Evolutionary conservation across 371 early-diverging fungal species (phyloP), one percentile per base, ranked within the genome.

Genomic region (Mucor lusitanicus): DNA sequence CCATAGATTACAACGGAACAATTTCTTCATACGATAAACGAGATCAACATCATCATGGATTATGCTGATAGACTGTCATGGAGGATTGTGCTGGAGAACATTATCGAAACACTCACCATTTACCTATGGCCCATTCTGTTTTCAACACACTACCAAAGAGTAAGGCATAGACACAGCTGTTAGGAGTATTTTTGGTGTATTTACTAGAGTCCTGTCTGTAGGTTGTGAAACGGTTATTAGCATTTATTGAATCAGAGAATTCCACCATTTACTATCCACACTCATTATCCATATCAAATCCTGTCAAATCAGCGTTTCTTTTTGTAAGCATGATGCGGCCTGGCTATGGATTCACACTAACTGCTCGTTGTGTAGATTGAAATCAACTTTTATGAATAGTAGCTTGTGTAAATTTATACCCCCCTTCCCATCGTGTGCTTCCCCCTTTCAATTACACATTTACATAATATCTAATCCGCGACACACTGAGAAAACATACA

Each of bases 111-210:
- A 35, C 53, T 80, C 25, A 81, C 80, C 8, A 74, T 84, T 15
- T 84, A 84, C 40, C 57, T 73, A 2, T 84, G 80, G 84, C 82
- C 84, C 7, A 56, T 84, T 12, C 57, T 81, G 7, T 76, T 79
- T 59, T 72, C 80, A 6, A 78, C 80, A 1, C 73, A 84, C 64
- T 81, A 84, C 67, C 82, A 81, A 71, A 75, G 76, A 59, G 83
- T 80, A 74, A 75, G 46, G 25, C 19, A 13, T 23, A 23, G 8
- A 50, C 37, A 37, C 13, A 11, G 11, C 19, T 23, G 9, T 19
- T 19, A 19, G 44, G 19, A 19, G 13, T 1, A 5, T 23, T n/a
- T 25, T 46, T 57, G 44, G 21, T 57, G 37, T 19, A 32, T 58
- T 21, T 0, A 30, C 32, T 58, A 32, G 3, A n/a, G n/a, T 21